Conservation (phyloP, 768 basidiomycete species). For the Russula foetens region DNA sequence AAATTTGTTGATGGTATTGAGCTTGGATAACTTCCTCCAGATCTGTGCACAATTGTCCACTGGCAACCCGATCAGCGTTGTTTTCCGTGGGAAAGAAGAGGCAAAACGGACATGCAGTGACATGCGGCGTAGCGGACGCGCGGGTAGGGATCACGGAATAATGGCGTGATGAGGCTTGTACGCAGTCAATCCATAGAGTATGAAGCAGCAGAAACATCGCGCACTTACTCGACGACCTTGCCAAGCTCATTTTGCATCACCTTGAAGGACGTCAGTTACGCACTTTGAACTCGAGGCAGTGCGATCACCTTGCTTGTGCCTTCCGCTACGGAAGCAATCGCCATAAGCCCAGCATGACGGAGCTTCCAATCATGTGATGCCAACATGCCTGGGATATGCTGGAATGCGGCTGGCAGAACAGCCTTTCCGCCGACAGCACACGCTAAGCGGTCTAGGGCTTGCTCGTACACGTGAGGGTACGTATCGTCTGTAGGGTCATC, state of each 20-base stretch:
- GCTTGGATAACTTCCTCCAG: conserved; percentile 78
- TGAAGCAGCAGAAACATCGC: neutral
- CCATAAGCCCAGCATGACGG: conserved; percentile 81
- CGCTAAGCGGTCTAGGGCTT: conserved; percentile 73
- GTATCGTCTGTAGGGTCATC: conserved; percentile 53
- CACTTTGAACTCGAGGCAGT: neutral
- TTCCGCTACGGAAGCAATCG: conserved; percentile 78
- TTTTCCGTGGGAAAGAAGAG: neutral
- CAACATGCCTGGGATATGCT: conserved; percentile 77
- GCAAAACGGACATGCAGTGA: conserved; percentile 62
- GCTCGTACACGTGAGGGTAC: conserved; percentile 73
- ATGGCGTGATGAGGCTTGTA: conserved; percentile 60
- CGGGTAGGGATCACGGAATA: conserved; percentile 75
- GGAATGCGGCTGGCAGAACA: conserved; percentile 73
- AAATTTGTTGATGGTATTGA: conserved; percentile 57
- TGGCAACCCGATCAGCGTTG: conserved; percentile 25
- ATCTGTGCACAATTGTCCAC: conserved; percentile 86
- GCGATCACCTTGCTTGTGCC: conserved; percentile 59
- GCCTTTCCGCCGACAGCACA: conserved; percentile 70
- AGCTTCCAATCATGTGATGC: conserved; percentile 77
- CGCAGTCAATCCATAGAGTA: neutral
- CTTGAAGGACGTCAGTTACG: conserved; percentile 25
- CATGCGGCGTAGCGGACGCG: conserved; percentile 69
- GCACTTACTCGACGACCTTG: conserved; percentile 69
- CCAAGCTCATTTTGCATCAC: conserved; percentile 77